Base-by-base conservation (phyloP, 805 yeast species). In the Candida oleophila region DNA sequence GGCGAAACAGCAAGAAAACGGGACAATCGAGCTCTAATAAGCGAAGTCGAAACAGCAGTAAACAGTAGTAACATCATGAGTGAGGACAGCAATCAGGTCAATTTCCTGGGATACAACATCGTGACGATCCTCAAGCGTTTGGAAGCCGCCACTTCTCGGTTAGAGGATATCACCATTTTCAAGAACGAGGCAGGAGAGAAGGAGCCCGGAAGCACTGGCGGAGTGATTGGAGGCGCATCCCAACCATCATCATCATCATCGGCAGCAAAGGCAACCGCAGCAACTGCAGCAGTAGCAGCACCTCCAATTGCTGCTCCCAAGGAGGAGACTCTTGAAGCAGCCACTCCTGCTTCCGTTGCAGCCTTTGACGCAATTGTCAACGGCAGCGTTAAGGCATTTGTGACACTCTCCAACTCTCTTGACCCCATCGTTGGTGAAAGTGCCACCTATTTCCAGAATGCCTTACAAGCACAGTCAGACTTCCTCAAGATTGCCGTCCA, bases 81-180 rank as follows among this genome's bases (percentile, higher is more conserved):
- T 19, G 76, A 72, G 49, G 77, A 75, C 51, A 60, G 58, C 55
- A 70, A 36, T 28, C 51, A 47, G 47, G 65, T 77, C 59, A 76
- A 78, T 49, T 79, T 85, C 47, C 94, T 85, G 59, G 96, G 95
- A n/a, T 88, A 85, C 73, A 90, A 89, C 61, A 74, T 90, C 52
- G 87, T 87, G 38, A 90, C 96, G 40, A 77, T 90, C 46, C 69
- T 71, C 48, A 72, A 62, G 59, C 78, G 96, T 54, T 79, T 90
- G 56, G 97, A 90, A 65, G 92, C 96, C 14, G 97, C 97, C 32
- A 89, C 97, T 8, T 85, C 96, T 4, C 82, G 97, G 42, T 80
- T 90, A 55, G 97, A 90, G 60, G 97, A 90, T 64, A 82, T 90
- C 40, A 88, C 95, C 25, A 77, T 86, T 44, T 83, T 77, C 63